These are phyloP conservation scores for Tricholoma saponaceum DNA, from an alignment of 768 basidiomycete genomes.

Conservation along the genomic window DNA sequence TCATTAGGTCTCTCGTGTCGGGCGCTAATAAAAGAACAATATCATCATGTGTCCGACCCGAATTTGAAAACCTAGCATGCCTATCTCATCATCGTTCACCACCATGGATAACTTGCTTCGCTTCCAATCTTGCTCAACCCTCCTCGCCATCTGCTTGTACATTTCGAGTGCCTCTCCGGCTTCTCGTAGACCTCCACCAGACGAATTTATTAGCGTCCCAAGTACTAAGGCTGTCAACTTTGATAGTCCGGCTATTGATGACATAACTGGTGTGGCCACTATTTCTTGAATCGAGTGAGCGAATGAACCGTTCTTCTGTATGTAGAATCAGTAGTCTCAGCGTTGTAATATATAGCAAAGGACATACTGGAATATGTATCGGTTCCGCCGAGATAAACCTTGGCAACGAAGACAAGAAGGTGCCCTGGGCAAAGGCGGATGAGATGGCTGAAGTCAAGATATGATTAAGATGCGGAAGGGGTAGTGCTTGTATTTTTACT, in stretches of 20 bases:
- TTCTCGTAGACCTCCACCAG: constrained; percentile 19
- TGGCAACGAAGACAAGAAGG: constrained; percentile 43
- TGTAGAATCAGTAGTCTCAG: constrained; percentile 5
- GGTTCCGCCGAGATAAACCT: constrained; percentile 26
- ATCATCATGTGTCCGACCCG: background rate
- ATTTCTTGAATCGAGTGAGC: constrained; percentile 28
- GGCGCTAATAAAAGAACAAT: constrained; percentile 26
- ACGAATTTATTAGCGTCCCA: constrained; percentile 31
- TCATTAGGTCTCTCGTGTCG: constrained; percentile 39
- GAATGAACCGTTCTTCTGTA: constrained; percentile 24
- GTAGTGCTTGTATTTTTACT: constrained; percentile 55
- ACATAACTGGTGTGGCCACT: constrained; percentile 31
- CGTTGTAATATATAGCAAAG: background rate
- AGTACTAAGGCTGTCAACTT: constrained; percentile 33
- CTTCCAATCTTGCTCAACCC: constrained; percentile 47
- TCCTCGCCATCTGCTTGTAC: constrained; percentile 33
- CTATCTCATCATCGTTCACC: constrained; percentile 26
- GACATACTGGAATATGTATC: constrained; percentile 29
- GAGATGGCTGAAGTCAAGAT: constrained; percentile 44
- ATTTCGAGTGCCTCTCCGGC: constrained; percentile 28
- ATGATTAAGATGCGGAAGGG: constrained; percentile 39
- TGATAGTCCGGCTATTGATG: constrained; percentile 35
- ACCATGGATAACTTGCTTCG: constrained; percentile 33
- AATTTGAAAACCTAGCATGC: constrained; percentile 14
- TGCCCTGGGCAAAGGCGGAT: constrained; percentile 52